Evolutionary conservation across 208 protist genomes (phyloP), one percentile per base, ranked within the genome.

Genomic region (Phytomonas francai): DNA sequence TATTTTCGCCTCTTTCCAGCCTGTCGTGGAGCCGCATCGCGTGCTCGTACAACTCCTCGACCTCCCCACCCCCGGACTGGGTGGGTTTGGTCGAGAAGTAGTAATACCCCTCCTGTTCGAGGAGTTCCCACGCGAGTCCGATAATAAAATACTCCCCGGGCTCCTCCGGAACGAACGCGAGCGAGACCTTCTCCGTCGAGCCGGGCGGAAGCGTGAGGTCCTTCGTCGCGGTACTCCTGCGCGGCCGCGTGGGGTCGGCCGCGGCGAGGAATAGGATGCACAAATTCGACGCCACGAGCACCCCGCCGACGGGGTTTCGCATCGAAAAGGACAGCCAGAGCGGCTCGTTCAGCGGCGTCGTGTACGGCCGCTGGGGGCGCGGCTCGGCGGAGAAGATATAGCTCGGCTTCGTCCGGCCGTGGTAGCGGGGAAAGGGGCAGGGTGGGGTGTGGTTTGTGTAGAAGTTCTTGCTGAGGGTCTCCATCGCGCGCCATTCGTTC

Each of bases 141-240:
- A 93, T 80, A 36, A 93, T 78, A 29, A 88, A 75, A 68, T 90
- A 93, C 29, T 79, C 74, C 30, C 83, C 85, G 62, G 86, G 78
- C 27, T 84, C 71, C 25, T 75, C 54, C 30, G 83, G 85, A 33
- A 80, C 78, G 62, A 93, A 91, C 62, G 78, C 63, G 29, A 91
- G 67, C 25, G 67, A 78, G 33, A 93, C 80, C 4, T 66, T 71
- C 61, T 71, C 58, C 16, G 60, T 64, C 28, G 65, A 79, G 27
- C 75, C 66, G 3, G 83, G 60, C 1, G 30, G 57, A 31, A 93
- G 69, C 59, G 42, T 42, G 31, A 93, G 81, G 65, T 75, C 83
- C 61, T 83, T 71, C 51, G 79, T 85, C 29, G 71, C 65, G n/a
- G 77, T 71, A 61, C 83, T 93, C 65, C 88, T 89, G 81, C 83